Evolutionary conservation across 192 early-diverging fungal species (phyloP), one percentile per base, ranked within the genome.

Genomic region (Coemansia sp.): DNA sequence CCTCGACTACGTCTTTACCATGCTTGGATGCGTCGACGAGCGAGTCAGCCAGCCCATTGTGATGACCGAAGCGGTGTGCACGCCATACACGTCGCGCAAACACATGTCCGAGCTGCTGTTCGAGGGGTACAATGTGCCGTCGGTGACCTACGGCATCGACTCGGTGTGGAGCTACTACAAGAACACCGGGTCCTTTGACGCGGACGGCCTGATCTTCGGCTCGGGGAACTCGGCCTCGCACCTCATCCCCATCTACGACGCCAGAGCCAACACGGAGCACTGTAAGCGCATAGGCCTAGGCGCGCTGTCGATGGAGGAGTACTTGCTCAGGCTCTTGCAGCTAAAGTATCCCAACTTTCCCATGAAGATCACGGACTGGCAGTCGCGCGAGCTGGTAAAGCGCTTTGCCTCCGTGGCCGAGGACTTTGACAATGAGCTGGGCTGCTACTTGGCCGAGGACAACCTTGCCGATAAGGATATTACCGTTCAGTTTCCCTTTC

Each of bases 291-390:
- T 97, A 24, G 86, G 89, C 19, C 90, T 92, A 71, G 94, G 96
- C 59, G 93, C 94, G 1, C 73, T 80, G 20, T 74, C 89, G 61
- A 85, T 91, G 42, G 87, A 89, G 10, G 93, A 94, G 25, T 94
- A 89, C 57, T 81, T 97, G 90, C 79, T 93, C 35, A 93, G 92
- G 69, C 85, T 95, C 2, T 80, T 96, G 82, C 94, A 96, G 76
- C 86, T 92, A 38, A 97, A 97, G 68, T 97, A 96, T 65, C 90
- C 94, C 0, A 89, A 87, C 1, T 94, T 96, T 53, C 96, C 96
- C 0, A 87, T 88, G 70, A 93, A 91, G 60, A 88, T 96, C 74
- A 90, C 91, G 1, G 67, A 85, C 10, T 79, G 76, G 43, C 92
- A 96, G 69, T 87, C 93, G 20, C 85, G 90, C 85, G 81, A 90